Conservation (phyloP, 306 rosid genomes). For the Acacia acuminata region DNA sequence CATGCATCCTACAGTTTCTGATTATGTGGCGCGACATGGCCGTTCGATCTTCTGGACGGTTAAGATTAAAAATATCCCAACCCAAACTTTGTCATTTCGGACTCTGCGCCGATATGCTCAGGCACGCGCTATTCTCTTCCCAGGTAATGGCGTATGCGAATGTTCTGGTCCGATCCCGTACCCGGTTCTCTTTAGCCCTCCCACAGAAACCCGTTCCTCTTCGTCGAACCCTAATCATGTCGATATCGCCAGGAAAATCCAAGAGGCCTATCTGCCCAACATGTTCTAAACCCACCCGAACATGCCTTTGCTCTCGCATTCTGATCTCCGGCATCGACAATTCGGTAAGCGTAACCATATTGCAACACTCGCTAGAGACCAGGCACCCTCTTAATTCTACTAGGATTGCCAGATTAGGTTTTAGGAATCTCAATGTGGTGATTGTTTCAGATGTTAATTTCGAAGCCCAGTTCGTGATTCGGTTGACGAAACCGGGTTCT, state of each 20-base stretch:
- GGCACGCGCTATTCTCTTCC: neutral
- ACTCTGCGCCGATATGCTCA: neutral
- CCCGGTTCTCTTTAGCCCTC: conserved; percentile 6
- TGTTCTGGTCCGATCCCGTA: conserved; percentile 8
- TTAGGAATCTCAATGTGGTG: conserved; percentile 59
- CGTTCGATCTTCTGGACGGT: neutral
- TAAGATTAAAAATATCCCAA: neutral
- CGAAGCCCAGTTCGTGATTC: conserved; percentile 53
- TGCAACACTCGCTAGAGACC: conserved; percentile 70
- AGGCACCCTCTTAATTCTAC: conserved; percentile 88
- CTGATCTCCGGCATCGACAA: conserved; percentile 50
- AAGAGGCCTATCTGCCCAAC: conserved; percentile 71
- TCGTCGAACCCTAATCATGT: conserved; percentile 39
- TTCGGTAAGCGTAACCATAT: conserved; percentile 68
- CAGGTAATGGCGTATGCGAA: neutral
- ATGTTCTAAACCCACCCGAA: conserved; percentile 71
- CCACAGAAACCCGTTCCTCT: conserved; percentile 16
- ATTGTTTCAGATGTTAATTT: conserved; percentile 73
- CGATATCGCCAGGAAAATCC: conserved; percentile 42
- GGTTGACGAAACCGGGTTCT: conserved; percentile 31
- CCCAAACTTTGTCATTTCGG: neutral
- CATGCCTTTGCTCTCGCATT: conserved; percentile 80
- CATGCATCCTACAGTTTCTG: neutral
- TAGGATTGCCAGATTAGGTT: conserved; percentile 73
- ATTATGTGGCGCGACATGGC: neutral